Evolutionary conservation across 129 eudicot species (phyloP).

Genomic region (carrot (Daucus carota)): DNA sequence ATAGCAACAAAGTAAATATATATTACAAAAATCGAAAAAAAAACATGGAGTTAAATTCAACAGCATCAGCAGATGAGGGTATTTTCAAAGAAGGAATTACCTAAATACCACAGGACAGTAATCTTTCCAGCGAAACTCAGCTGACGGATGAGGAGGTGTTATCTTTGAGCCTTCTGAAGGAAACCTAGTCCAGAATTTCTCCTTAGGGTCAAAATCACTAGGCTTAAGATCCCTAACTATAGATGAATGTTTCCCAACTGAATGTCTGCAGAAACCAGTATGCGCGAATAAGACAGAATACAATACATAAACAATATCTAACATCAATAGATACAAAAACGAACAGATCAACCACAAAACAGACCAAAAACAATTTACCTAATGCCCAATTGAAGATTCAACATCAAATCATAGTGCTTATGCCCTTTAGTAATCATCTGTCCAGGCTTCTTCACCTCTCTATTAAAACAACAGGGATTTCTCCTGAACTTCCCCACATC

Average conservation of each 20-base stretch:
- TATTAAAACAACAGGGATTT: conserved; percentile 65
- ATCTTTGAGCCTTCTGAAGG: conserved; percentile 86
- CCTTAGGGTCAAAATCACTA: conserved; percentile 85
- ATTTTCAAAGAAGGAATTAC: conserved; percentile 24
- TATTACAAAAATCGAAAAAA: neutral
- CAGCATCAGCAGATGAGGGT: neutral
- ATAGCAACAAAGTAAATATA: neutral
- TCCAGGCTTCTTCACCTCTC: conserved; percentile 87
- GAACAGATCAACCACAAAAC: neutral
- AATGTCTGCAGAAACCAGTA: conserved; percentile 40
- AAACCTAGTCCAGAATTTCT: conserved; percentile 95
- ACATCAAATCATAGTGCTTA: conserved; percentile 90
- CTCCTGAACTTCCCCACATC: conserved; percentile 47
- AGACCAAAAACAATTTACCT: conserved; percentile 33
- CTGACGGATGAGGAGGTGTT: conserved; percentile 89
- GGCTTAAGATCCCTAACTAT: conserved; percentile 46
- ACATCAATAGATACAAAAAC: neutral
- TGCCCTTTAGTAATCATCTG: conserved; percentile 83
- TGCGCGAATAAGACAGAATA: neutral
- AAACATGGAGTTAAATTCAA: neutral
- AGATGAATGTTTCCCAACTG: conserved; percentile 82
- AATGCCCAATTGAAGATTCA: conserved; percentile 92
- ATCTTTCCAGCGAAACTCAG: conserved; percentile 93
- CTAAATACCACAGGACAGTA: conserved; percentile 94
- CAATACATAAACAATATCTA: neutral